Percentiles rank a stretch among this genome's conserved stretches.
These are phyloP conservation scores for Fusarium veterinarium DNA, from an alignment of 2,329 filamentous ascomycete species.

Conservation along the genomic window DNA sequence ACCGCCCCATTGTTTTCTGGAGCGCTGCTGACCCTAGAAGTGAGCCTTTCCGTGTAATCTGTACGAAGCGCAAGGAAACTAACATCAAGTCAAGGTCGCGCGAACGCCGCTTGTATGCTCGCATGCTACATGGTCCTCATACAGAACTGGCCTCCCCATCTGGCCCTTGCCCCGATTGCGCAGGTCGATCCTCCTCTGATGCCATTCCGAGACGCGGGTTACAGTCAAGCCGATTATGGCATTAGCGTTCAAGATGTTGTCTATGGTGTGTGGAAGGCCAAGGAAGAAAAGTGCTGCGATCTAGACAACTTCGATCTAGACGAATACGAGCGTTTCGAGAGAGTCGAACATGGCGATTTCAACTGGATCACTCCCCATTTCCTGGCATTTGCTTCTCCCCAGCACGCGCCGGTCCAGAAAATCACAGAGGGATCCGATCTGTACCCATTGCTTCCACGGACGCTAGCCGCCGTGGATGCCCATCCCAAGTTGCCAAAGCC, in stretches of 20 bases:
- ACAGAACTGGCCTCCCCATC: constrained; percentile 95
- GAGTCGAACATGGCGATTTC: constrained; percentile 98
- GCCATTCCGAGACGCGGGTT: constrained; percentile 98
- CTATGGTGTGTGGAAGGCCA: constrained; percentile 98
- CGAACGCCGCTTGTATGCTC: constrained; percentile 93
- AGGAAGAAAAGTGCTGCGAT: constrained; percentile 92
- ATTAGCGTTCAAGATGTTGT: constrained; percentile 97
- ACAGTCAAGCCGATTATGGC: constrained; percentile 97
- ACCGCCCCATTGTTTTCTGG: constrained; percentile 94
- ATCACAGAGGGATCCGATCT: constrained; percentile 78
- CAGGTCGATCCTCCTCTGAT: constrained; percentile 97
- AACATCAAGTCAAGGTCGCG: constrained; percentile 69
- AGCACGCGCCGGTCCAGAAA: constrained; percentile 79
- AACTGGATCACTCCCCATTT: constrained; percentile 98
- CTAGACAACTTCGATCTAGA: constrained; percentile 95
- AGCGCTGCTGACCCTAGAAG: constrained; percentile 91
- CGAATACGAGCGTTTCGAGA: constrained; percentile 95
- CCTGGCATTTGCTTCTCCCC: constrained; percentile 94
- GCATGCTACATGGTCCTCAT: constrained; percentile 99
- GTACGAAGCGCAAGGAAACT: constrained; percentile 14
- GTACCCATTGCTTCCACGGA: constrained; percentile 80
- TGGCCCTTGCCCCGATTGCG: constrained; percentile 93
- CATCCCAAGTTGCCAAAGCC: constrained; percentile 80
- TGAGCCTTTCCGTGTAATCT: constrained; percentile 57
- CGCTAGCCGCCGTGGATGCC: constrained; percentile 76